Base-by-base conservation (phyloP, 257 asterid species). In the Jasminum sambac region DNA sequence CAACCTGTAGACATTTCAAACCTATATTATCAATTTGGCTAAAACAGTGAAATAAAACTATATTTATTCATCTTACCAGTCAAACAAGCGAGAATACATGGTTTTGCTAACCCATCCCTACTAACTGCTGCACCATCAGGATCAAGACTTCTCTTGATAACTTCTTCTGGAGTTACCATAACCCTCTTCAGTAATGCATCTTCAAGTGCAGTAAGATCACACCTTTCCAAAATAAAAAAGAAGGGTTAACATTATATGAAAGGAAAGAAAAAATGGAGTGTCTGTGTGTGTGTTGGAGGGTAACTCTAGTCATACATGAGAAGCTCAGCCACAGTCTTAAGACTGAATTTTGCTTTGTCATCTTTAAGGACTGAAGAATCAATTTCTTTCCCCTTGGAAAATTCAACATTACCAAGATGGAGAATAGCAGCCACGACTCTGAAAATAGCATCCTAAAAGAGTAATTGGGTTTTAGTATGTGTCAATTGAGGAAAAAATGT, bases 121-220 rank as follows among this genome's bases (percentile, higher is more conserved):
- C 99, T 91, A 66, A 87, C 81, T 65, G 73, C 21, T 68, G 99
- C 99, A 44, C 89, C 95, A 64, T 79, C 83, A 61, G 98, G 99
- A 81, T 95, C 96, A 58, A 95, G 96, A 89, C 99, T 89, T 88
- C 95, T 89, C 82, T 95, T 95, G 74, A 91, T 95, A 79, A 95
- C 98, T 83, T 94, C 98, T 86, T 95, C 99, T 57, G 96, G 99
- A 60, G 97, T 91, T 78, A 91, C 95, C 99, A 94, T 89, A 73
- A 91, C 96, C 77, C 99, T 96, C 80, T 87, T 95, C 83, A 95
- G 70, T 73, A 91, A 62, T 70, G 97, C 99, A 81, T 95, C 98
- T 85, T 91, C 90, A 73, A 91, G 74, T 71, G 88, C 85, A 55
- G 44, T 67, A 82, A 62, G 84, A 79, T 91, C 96, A 69, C 96